These are phyloP conservation scores for Sistotremastrum niveocremeum DNA, from an alignment of 768 basidiomycete genomes.

Conservation along the genomic window DNA sequence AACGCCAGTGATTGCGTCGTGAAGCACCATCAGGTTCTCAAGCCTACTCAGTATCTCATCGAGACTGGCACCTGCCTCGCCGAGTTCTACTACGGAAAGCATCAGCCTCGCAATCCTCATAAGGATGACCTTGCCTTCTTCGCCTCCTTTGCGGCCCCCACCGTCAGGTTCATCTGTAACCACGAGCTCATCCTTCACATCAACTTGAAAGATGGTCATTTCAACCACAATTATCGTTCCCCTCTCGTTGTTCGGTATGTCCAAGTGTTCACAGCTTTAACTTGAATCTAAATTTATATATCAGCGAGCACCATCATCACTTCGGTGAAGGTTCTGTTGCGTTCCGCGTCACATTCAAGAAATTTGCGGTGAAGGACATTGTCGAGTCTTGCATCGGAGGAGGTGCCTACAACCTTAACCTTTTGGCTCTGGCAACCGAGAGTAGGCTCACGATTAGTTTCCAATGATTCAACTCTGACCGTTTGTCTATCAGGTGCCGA, in stretches of 20 bases:
- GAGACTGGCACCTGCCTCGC: slow-evolving; percentile 6
- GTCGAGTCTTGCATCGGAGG: slow-evolving; percentile 8
- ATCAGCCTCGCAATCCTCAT: slow-evolving; percentile 1
- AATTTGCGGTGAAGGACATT: slow-evolving; percentile 7
- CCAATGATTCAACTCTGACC: not conserved
- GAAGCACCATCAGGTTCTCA: slow-evolving; percentile 1
- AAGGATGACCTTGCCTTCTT: slow-evolving; percentile 7
- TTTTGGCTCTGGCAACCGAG: not conserved
- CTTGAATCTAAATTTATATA: not conserved
- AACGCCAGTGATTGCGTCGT: slow-evolving; percentile 7
- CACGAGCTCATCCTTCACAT: slow-evolving; percentile 18
- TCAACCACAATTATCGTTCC: slow-evolving; percentile 11
- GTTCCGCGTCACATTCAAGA: slow-evolving; percentile 14
- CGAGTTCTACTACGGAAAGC: slow-evolving; percentile 6
- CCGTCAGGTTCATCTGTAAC: slow-evolving; percentile 20
- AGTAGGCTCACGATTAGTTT: not conserved
- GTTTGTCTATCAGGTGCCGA: not conserved
- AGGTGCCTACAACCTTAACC: slow-evolving; percentile 3
- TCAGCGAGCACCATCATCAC: not conserved
- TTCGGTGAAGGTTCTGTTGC: slow-evolving; percentile 4
- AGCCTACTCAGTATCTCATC: slow-evolving; percentile 3
- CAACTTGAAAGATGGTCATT: slow-evolving; percentile 12
- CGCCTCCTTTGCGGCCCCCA: slow-evolving; percentile 10
- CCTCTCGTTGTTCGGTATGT: slow-evolving; percentile 1
- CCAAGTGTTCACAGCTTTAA: not conserved